Conservation (phyloP, 768 basidiomycete genomes). For the Lentinula sp. region DNA sequence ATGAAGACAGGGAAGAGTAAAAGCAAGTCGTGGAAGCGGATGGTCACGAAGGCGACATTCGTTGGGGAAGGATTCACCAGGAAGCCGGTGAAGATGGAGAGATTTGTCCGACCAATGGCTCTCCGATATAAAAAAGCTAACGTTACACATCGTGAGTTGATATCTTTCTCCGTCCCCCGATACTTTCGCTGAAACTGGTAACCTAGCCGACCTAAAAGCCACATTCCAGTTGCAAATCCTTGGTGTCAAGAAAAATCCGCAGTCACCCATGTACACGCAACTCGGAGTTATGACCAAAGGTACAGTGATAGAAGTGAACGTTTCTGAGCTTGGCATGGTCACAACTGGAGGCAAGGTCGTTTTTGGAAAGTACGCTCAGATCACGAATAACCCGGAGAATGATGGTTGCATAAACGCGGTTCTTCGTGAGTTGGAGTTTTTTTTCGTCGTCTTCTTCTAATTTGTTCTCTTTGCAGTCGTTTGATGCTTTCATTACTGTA, state of each 20-base stretch:
- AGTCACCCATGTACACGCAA: slow-evolving; percentile 96
- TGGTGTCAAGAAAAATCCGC: slow-evolving; percentile 98
- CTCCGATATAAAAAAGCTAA: slow-evolving; percentile 97
- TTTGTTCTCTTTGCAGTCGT: neutral
- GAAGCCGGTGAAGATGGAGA: slow-evolving; percentile 98
- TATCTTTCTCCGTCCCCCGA: neutral
- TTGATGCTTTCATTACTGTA: neutral
- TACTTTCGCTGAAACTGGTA: neutral
- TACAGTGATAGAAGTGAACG: slow-evolving; percentile 97
- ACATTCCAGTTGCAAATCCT: slow-evolving; percentile 98
- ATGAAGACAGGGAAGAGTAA: slow-evolving; percentile 96
- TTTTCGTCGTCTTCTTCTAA: neutral
- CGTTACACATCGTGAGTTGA: slow-evolving; percentile 87
- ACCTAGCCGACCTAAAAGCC: slow-evolving; percentile 87
- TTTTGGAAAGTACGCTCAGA: slow-evolving; percentile 89
- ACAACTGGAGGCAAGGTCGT: slow-evolving; percentile 95
- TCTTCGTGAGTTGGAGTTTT: slow-evolving; percentile 53
- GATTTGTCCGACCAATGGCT: slow-evolving; percentile 97
- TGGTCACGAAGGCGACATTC: slow-evolving; percentile 99
- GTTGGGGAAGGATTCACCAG: slow-evolving; percentile 97
- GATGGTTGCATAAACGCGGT: slow-evolving; percentile 97
- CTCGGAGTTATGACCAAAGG: slow-evolving; percentile 98
- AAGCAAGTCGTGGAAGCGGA: slow-evolving; percentile 96
- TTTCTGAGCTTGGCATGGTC: slow-evolving; percentile 97
- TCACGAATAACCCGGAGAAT: slow-evolving; percentile 94